Conservation (phyloP, 306 rosid genomes). For the Cicer judaicum region DNA sequence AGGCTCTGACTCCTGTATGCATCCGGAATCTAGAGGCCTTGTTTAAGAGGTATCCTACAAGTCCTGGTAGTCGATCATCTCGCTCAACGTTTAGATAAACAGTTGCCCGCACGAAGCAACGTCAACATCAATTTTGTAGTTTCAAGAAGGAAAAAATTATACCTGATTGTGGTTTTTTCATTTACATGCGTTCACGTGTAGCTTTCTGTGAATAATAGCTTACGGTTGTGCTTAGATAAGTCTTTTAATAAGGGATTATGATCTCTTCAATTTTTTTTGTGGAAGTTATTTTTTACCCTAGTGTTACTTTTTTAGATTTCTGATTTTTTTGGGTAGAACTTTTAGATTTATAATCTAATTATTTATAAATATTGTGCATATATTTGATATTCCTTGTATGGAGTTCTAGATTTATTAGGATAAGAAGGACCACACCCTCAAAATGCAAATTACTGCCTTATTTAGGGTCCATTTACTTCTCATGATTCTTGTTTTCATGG, state of each 20-base stretch:
- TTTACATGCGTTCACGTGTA: conserved; percentile 6
- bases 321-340: too few species aligned
- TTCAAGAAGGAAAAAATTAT: neutral
- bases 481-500: too few species aligned
- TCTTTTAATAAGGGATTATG: neutral
- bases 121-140: conserved; percentile 15
- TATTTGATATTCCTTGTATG: neutral
- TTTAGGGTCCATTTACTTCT: too few species aligned
- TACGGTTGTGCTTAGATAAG: neutral
- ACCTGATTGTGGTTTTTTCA: conserved; percentile 29
- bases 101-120: conserved; percentile 16
- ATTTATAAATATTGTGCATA: neutral
- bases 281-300: conserved; percentile 9
- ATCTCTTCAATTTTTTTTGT: neutral
- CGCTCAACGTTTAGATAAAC: conserved; percentile 42
- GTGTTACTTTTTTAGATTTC: neutral
- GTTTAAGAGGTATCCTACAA: conserved; percentile 46
- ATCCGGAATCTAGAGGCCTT: conserved; percentile 40
- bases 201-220: conserved; percentile 34
- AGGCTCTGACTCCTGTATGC: conserved; percentile 46
- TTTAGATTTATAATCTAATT: neutral
- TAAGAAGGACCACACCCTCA: too few species aligned
- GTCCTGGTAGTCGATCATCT: conserved; percentile 52
- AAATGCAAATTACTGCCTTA: too few species aligned
- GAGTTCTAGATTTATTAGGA: too few species aligned